Base-by-base conservation (phyloP, 805 yeast species). In the Torulaspora franciscae region DNA sequence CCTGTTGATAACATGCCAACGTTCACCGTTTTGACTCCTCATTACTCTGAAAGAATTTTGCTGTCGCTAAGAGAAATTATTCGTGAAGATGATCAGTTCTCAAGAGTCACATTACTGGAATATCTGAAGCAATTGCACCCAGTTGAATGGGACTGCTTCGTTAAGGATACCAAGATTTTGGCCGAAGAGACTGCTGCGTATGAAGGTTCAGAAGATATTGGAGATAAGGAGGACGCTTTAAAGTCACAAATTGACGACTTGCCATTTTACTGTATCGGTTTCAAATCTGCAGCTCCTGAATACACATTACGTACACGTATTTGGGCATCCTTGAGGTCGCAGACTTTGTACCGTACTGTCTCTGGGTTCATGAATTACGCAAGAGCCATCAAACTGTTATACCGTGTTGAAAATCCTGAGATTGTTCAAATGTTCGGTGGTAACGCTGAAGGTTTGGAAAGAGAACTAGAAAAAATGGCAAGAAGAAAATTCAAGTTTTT, bases 1-100 rank as follows among this genome's bases (percentile, higher is more conserved):
- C 99, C 99, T 35, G 98, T 95, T 57, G 99, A 93, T 70, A 91
- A 91, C 76, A 93, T 93, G 99, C 99, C 99, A 54, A 91, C 98
- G 9, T 93, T 93, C 69, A 90, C 99, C 32, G 98, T 93, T 17
- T 74, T 91, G 68, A 85, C 91, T 56, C 98, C 99, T 61, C 99
- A 91, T 68, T 91, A 91, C 70, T 76, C 93, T 54, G 99, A 91
- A 73, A 91, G 89, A 80, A 91, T 91, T 51, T 74, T 90, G 57
- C 72, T 91, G 40, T 87, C 96, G n/a, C 74, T 93, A 61, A 84
- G 95, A 66, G 99, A 91, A 69, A 89, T 93, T 63, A 91, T 93
- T 58, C 83, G 95, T 62, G 98, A 91, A 72, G 98, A 93, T 67
- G 96, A 90, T 64, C 96, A 89, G 71, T 88, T 85, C 69, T 86